A percentile compares a stretch with the other conserved stretches of the same genome.
These are phyloP conservation scores for Pontederia crassipes DNA, from an alignment of 176 grass and related monocot genomes.

Conservation along the genomic window DNA sequence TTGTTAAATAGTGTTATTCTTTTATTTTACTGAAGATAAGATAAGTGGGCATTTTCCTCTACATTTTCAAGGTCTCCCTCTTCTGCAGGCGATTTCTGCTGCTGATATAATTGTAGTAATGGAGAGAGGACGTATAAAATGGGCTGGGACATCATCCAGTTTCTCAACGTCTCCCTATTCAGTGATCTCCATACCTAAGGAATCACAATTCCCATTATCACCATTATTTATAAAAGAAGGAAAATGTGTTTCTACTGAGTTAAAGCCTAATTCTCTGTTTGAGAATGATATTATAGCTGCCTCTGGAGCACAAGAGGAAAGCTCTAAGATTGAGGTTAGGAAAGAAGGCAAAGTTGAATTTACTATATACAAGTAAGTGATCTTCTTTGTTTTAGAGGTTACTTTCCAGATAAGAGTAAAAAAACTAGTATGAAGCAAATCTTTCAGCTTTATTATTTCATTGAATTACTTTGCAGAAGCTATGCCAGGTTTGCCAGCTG, in stretches of 20 bases:
- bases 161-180: slow-evolving; percentile 60
- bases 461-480: slow-evolving; percentile 37
- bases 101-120: slow-evolving; percentile 86
- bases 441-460: slow-evolving; percentile 9
- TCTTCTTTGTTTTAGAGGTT: slow-evolving; percentile 1
- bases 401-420: neutral
- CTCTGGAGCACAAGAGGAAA: slow-evolving; percentile 32
- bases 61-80: neutral
- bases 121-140: slow-evolving; percentile 57
- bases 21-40: neutral
- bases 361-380: slow-evolving; percentile 72
- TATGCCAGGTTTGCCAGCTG: slow-evolving; percentile 57
- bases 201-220: slow-evolving; percentile 31
- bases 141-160: slow-evolving; percentile 52
- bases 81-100: slow-evolving; percentile 59
- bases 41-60: neutral
- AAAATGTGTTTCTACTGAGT: slow-evolving; percentile 21
- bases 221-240: slow-evolving; percentile 31
- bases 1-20: neutral
- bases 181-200: slow-evolving; percentile 36
- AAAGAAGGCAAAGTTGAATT: slow-evolving; percentile 88
- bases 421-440: slow-evolving; percentile 5
- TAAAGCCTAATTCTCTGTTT: slow-evolving; percentile 18
- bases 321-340: slow-evolving; percentile 43
- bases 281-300: slow-evolving; percentile 30